Percentiles rank a stretch among this genome's conserved stretches.
Evolutionary conservation across 2,329 filamentous ascomycete species (phyloP).

Genomic region (Fusarium austroafricanum): DNA sequence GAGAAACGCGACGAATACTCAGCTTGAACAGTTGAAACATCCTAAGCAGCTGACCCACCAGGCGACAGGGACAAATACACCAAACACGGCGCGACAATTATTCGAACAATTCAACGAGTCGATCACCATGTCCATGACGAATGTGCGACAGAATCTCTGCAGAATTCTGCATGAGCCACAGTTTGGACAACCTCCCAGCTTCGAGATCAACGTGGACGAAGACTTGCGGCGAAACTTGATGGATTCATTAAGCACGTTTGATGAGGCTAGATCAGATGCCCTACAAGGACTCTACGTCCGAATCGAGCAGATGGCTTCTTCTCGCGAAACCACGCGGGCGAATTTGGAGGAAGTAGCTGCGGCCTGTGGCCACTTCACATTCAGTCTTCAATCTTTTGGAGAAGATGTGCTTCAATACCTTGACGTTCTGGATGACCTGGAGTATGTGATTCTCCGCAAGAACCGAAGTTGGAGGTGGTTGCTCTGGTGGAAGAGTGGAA

Average conservation of each 20-base stretch:
- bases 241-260: conserved; percentile 84
- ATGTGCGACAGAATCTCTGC: conserved; percentile 26
- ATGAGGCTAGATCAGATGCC: conserved; percentile 90
- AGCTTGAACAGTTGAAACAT: conserved; percentile 80
- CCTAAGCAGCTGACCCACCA: not conserved
- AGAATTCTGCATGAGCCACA: conserved; percentile 41
- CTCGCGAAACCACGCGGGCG: conserved; percentile 73
- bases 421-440: conserved; percentile 85
- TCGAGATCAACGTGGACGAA: conserved; percentile 71
- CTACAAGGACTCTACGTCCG: conserved; percentile 82
- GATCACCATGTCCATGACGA: conserved; percentile 32
- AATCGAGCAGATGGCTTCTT: conserved; percentile 70
- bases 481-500: conserved; percentile 72
- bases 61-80: accelerated
- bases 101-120: conserved; percentile 35
- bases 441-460: conserved; percentile 73
- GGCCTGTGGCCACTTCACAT: conserved; percentile 95
- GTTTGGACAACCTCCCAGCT: conserved; percentile 51
- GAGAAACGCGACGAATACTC: conserved; percentile 87
- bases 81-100: conserved; percentile 19
- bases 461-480: conserved; percentile 83
- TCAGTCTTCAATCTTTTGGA: conserved; percentile 88
- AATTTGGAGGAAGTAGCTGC: conserved; percentile 95
- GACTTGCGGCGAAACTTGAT: conserved; percentile 88
- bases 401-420: conserved; percentile 88